A percentile compares a stretch with the other conserved stretches of the same genome.
These are phyloP conservation scores for Colletotrichum musicola DNA, from an alignment of 2,329 filamentous ascomycete species.

Conservation along the genomic window DNA sequence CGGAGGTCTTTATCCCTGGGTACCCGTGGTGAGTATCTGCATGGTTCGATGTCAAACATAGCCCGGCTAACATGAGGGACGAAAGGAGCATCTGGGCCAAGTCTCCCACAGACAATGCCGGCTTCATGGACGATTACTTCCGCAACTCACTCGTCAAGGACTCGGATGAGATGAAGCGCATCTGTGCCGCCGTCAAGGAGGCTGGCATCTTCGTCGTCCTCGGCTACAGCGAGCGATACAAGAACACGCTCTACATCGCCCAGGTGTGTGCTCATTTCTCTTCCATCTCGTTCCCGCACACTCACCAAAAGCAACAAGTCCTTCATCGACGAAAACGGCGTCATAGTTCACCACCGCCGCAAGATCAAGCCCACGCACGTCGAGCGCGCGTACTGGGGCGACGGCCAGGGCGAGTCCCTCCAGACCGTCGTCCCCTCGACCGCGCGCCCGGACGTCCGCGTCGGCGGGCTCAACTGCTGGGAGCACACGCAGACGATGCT, in stretches of 20 bases:
- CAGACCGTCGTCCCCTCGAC: constrained; percentile 62
- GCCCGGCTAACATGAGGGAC: constrained; percentile 1
- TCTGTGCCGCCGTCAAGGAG: constrained; percentile 58
- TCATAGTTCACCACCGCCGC: constrained; percentile 59
- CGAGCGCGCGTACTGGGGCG: constrained; percentile 64
- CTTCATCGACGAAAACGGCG: constrained; percentile 62
- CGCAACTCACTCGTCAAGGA: constrained; percentile 56
- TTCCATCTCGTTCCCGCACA: accelerated
- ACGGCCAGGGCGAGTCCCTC: constrained; percentile 68
- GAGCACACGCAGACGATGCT: constrained; percentile 54
- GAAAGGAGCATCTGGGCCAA: constrained; percentile 47
- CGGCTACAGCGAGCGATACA: constrained; percentile 63
- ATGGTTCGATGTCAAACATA: not conserved
- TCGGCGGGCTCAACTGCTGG: constrained; percentile 70
- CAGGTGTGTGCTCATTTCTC: constrained; percentile 46
- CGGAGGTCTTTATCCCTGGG: constrained; percentile 59
- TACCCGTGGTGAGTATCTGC: constrained; percentile 56
- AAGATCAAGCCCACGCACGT: constrained; percentile 66
- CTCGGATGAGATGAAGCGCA: constrained; percentile 56
- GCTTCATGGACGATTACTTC: constrained; percentile 59
- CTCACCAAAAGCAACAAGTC: constrained; percentile 48
- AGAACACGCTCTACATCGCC: constrained; percentile 60
- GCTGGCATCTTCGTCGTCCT: constrained; percentile 60
- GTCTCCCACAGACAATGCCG: constrained; percentile 47
- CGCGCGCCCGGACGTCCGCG: constrained; percentile 55